Evolutionary conservation across 2,329 filamentous ascomycete genomes (phyloP).

Genomic region (Falciphora oryzae): DNA sequence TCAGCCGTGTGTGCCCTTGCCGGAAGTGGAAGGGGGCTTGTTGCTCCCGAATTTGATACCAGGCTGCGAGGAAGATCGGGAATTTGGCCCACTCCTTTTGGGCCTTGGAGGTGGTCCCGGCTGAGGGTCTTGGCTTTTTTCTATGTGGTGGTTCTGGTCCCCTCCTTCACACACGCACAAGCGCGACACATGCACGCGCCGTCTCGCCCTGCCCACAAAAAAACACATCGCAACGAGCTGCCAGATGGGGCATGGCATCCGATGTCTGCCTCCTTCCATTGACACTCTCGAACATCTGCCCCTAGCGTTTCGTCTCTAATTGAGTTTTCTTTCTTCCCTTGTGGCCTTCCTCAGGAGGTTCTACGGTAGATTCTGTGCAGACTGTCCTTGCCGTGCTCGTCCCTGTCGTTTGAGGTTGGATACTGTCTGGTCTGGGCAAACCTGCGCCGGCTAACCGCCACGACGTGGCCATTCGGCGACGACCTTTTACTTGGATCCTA

Average conservation of each 20-base stretch:
- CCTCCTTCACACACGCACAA: neutral
- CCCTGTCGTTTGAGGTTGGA: neutral
- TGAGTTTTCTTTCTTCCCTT: too few relatives aligned
- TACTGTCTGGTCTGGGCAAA: too few relatives aligned
- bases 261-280: neutral
- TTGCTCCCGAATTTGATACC: neutral
- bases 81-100: neutral
- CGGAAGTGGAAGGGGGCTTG: neutral
- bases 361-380: too few relatives aligned
- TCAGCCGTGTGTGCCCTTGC: neutral
- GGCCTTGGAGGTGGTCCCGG: neutral
- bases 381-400: too few relatives aligned
- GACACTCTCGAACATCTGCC: too few relatives aligned
- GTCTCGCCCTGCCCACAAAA: neutral
- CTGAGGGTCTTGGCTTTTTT: too few relatives aligned
- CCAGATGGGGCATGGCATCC: slow-evolving; percentile 1
- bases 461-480: neutral
- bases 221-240: neutral
- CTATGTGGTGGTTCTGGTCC: too few relatives aligned
- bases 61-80: neutral
- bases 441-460: too few relatives aligned
- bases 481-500: neutral
- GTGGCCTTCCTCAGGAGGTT: too few relatives aligned
- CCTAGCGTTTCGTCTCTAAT: too few relatives aligned
- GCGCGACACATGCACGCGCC: neutral